Evolutionary conservation across 331 rosid species (phyloP).

Genomic region (Quercus phellos): DNA sequence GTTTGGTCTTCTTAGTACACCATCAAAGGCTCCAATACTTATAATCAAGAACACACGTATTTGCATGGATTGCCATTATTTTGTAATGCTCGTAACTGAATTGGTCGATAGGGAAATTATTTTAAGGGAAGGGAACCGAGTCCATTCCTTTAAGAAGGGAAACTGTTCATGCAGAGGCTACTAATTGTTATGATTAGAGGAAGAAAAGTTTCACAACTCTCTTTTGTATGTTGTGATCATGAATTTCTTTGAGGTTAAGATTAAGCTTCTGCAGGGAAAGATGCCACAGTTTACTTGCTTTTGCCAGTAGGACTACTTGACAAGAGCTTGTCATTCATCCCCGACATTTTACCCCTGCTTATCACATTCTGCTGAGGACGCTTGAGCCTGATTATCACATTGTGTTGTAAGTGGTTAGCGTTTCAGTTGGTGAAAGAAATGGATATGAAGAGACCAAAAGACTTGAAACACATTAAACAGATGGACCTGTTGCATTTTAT

Average conservation of each 20-base stretch:
- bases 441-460: no score
- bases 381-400: no score
- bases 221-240: neutral
- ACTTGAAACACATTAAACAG: no score
- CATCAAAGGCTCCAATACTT: constrained; percentile 30
- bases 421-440: no score
- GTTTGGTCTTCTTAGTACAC: constrained; percentile 41
- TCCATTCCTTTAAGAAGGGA: constrained; percentile 34
- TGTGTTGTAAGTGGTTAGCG: no score
- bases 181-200: neutral
- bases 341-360: no score
- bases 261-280: neutral
- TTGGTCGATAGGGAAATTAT: constrained; percentile 18
- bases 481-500: no score
- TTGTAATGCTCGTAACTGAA: constrained; percentile 27
- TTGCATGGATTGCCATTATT: constrained; percentile 38
- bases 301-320: neutral
- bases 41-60: constrained; percentile 20
- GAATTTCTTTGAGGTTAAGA: neutral
- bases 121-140: constrained; percentile 35
- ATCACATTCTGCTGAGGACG: no score
- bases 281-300: neutral
- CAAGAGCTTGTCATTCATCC: no score
- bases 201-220: neutral
- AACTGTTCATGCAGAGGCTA: constrained; percentile 30